Percentiles rank a stretch among this genome's conserved stretches.
Evolutionary conservation across 2,329 filamentous ascomycete species (phyloP).

Genomic region (Corniculantispora saksenae): DNA sequence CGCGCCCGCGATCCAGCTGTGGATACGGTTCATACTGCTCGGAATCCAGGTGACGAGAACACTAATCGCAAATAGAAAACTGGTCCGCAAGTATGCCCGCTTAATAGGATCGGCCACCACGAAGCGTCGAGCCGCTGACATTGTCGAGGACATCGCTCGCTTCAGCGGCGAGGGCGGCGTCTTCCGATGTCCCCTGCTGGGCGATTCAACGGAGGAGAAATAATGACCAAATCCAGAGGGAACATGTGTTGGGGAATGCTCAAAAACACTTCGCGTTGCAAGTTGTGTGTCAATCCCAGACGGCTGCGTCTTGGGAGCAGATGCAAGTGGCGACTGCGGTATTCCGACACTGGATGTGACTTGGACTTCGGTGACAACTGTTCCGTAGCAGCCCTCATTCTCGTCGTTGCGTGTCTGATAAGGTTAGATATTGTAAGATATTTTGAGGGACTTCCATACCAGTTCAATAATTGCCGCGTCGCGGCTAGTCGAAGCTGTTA

Average conservation of each 20-base stretch:
- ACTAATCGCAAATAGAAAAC: slow-evolving; percentile 61
- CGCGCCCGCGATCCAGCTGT: slow-evolving; percentile 58
- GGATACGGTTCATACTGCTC: slow-evolving; percentile 73
- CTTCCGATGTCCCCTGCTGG: slow-evolving; percentile 5
- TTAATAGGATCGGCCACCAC: slow-evolving; percentile 55
- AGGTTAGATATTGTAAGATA: background rate
- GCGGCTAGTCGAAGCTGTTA: slow-evolving; percentile 42
- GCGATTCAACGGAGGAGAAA: slow-evolving; percentile 37
- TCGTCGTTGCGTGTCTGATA: slow-evolving; percentile 18
- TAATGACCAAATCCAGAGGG: slow-evolving; percentile 30
- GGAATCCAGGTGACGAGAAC: slow-evolving; percentile 64
- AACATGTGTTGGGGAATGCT: slow-evolving; percentile 21
- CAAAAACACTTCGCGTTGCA: background rate
- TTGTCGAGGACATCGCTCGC: slow-evolving; percentile 31
- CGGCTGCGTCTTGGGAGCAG: background rate
- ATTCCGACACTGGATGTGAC: background rate
- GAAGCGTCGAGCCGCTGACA: slow-evolving; percentile 31
- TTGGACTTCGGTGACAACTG: slow-evolving; percentile 55
- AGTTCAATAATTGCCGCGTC: slow-evolving; percentile 35
- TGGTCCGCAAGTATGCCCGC: slow-evolving; percentile 61
- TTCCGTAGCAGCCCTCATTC: slow-evolving; percentile 46
- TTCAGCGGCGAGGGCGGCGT: slow-evolving; percentile 23
- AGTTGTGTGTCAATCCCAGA: background rate
- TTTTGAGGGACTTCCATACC: slow-evolving; percentile 26
- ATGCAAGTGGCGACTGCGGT: background rate